Evolutionary conservation across 805 yeast species (phyloP), one percentile per base, ranked within the genome.

Genomic region (Yarrowia osloensis): DNA sequence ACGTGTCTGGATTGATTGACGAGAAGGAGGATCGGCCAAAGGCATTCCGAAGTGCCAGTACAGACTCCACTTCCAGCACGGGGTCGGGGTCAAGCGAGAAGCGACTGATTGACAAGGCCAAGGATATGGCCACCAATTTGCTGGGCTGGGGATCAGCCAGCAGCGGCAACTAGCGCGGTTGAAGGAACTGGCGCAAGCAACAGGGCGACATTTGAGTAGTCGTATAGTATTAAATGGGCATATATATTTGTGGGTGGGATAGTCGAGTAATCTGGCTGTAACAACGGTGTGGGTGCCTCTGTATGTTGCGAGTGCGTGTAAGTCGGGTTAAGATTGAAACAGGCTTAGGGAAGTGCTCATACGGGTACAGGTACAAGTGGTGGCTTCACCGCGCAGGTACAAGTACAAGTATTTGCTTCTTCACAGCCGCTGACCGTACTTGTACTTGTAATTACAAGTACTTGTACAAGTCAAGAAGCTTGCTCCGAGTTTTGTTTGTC

Each of bases 21-120:
- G 63, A 57, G 63, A 39, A 57, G 49, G 63, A 57, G 37, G 63
- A 57, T 39, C 63, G 63, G 6, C 63, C 63, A 6, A 57, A 57
- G 63, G 49, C 63, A 9, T 57, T 57, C n/a, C 24, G 63, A 40
- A 57, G 49, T n/a, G 49, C 63, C 46, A 57, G 63, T 21, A 28
- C 63, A 19, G 63, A 57, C 49, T 61, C 66, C 44, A 44, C 40
- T 2, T 61, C 54, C 22, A 61, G 54, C 66, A 22, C 40, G 22
- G 54, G 54, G 61, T 54, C 61, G 24, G 50, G 50, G 57, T 54
- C 61, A 8, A 13, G 24, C 15, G 54, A 61, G 29, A 44, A 46
- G 17, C 52, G 54, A 44, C 24, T 61, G 31, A 21, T 61, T 19
- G 66, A 61, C 66, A 61, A 61, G 54, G 66, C 66, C 33, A 44